Conservation (phyloP, 352 stramenopile genomes). For the Phytophthora lateralis region DNA sequence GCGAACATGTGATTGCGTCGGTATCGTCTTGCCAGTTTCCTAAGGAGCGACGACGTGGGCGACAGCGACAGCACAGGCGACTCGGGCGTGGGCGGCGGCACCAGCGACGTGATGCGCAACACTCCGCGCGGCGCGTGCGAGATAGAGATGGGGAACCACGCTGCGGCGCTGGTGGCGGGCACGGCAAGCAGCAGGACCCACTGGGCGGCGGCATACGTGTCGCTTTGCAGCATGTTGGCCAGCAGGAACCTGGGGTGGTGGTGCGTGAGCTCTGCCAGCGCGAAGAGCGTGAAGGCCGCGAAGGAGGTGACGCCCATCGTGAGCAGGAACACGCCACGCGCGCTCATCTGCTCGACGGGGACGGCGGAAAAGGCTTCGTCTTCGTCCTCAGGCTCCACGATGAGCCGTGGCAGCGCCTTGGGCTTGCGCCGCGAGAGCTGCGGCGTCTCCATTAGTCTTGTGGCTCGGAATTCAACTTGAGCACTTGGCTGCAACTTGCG, state of each 20-base stretch:
- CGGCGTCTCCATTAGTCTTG: conserved; percentile 10
- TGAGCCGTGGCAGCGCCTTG: conserved; percentile 18
- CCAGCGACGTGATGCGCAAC: conserved; percentile 41
- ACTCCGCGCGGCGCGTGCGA: conserved; percentile 28
- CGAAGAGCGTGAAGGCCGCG: conserved; percentile 67
- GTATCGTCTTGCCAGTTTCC: conserved; percentile 34
- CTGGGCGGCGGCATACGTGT: conserved; percentile 45
- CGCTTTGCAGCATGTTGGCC: conserved; percentile 34
- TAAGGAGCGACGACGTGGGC: conserved; percentile 31
- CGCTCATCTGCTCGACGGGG: conserved; percentile 45
- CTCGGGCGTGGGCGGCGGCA: conserved; percentile 24
- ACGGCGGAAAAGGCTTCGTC: conserved; percentile 30
- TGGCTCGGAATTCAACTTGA: conserved; percentile 2
- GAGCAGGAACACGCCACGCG: conserved; percentile 61
- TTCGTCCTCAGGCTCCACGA: conserved; percentile 26
- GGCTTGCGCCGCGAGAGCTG: conserved; percentile 26
- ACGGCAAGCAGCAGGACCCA: conserved; percentile 54
- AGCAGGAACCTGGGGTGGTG: conserved; percentile 47
- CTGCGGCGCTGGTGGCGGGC: conserved; percentile 61
- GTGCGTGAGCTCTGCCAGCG: conserved; percentile 56
- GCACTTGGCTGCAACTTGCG: conserved; percentile 11
- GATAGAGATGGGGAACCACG: conserved; percentile 65
- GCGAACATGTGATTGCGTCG: conserved; percentile 63
- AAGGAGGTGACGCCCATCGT: conserved; percentile 61
- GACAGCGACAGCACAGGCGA: conserved; percentile 24